Conservation (phyloP, 257 asterid genomes). For the Datura wrightii region DNA sequence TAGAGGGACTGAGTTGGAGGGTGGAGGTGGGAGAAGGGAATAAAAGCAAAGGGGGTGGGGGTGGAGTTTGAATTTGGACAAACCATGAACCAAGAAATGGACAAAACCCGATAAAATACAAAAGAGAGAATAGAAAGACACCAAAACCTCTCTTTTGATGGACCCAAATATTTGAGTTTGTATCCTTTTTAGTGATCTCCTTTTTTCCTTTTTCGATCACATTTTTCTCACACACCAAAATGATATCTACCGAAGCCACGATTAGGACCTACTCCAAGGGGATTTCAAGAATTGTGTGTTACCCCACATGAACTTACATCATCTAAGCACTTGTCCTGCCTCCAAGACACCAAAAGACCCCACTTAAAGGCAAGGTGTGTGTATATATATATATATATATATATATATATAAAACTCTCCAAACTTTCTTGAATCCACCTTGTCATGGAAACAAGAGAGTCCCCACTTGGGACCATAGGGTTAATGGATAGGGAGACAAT, state of each 20-base stretch:
- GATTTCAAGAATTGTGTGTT: conserved; percentile 34
- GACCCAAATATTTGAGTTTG: conserved; percentile 38
- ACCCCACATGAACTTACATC: conserved; percentile 50
- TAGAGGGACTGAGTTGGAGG: conserved; percentile 15
- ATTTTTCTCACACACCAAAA: conserved; percentile 34
- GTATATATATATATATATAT: no score
- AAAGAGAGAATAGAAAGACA: conserved; percentile 27
- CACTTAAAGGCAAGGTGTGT: conserved; percentile 36
- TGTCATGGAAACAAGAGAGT: conserved; percentile 39
- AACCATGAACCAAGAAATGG: neutral
- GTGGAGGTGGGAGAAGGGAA: neutral
- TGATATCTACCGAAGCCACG: conserved; percentile 41
- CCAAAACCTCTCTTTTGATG: neutral
- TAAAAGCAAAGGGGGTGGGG: conserved; percentile 27
- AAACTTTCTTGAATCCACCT: conserved; percentile 27
- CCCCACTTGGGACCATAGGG: conserved; percentile 65
- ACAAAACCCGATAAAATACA: conserved; percentile 18
- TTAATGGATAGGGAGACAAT: conserved; percentile 38
- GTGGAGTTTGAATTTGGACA: conserved; percentile 44
- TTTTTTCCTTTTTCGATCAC: conserved; percentile 37
- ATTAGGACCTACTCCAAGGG: conserved; percentile 38
- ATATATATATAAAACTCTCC: neutral
- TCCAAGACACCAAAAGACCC: conserved; percentile 56
- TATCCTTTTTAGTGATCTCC: conserved; percentile 31
- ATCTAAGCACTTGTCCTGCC: conserved; percentile 51